Percentiles rank a stretch among this genome's conserved stretches.
phyloP scores from a whole-genome alignment of 305 asterid genomes.

The Fraxinus baroniana region DNA sequence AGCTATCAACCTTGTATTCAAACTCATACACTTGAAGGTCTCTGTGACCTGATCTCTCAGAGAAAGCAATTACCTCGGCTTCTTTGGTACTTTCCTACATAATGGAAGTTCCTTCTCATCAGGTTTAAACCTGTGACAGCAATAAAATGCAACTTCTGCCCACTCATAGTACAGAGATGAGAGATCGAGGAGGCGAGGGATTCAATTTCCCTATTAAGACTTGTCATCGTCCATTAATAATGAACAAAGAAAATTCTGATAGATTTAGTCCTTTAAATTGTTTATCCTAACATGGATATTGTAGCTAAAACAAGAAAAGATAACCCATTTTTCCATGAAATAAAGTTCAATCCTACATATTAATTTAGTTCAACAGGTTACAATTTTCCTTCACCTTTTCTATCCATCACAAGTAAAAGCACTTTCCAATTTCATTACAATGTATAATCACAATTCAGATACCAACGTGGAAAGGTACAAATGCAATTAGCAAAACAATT shows the following conservation, averaged over 20 bases:
- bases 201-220: neutral
- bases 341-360: neutral
- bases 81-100: slow-evolving; percentile 79
- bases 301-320: neutral
- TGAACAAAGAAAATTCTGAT: neutral
- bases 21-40: slow-evolving; percentile 84
- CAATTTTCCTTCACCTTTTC: neutral
- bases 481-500: neutral
- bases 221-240: neutral
- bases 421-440: neutral
- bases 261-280: neutral
- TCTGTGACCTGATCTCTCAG: slow-evolving; percentile 54
- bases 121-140: neutral
- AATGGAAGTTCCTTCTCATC: slow-evolving; percentile 6
- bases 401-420: neutral
- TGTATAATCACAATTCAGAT: neutral
- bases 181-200: neutral
- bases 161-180: neutral
- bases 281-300: neutral
- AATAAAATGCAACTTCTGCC: neutral
- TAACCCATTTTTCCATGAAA: neutral
- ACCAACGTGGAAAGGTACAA: neutral
- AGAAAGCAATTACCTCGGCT: slow-evolving; percentile 64
- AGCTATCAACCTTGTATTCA: slow-evolving; percentile 86
- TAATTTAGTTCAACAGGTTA: neutral